Evolutionary conservation across 371 early-diverging fungal genomes (phyloP), one percentile per base, ranked within the genome.

Genomic region (Mucor piriformis): DNA sequence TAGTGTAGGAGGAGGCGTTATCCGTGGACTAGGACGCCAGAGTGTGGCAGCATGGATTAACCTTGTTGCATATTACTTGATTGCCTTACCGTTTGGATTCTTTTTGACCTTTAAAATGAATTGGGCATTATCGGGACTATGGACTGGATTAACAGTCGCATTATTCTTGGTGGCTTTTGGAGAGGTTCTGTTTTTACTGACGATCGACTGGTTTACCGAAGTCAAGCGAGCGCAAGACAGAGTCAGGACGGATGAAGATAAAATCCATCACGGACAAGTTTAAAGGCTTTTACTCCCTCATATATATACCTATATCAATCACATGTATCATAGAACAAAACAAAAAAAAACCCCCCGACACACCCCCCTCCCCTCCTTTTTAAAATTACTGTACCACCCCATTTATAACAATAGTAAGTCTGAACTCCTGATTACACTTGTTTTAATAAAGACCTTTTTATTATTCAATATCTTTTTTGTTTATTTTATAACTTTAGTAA

Each of bases 11-110:
- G 88, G 89, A 3, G 92, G 92, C 43, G 79, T 90, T 3, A 75
- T 92, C 23, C 84, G 92, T 34, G 90, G 91, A 43, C 68, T 85
- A 2, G 92, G 91, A 16, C 66, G 87, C 34, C 91, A 90, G 56
- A 83, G 84, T 16, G 54, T 86, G 20, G 90, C 90, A 8, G 91
- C 92, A 3, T 74, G 74, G 52, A 71, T 90, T 55, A 88, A 86
- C 70, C 47, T 92, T 37, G 60, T 88, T 25, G 85, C 85, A 0
- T 90, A 90, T 65, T 88, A 86, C 63, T 25, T 85, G n/a, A 62
- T 91, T 2, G 92, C 86, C 6, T 69, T 90, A 38, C 92, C 92
- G 0, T 59, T 89, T 42, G 91, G 89, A 1, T 75, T 85, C 32
- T 67, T 69, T 24, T 53, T 89, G 65, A 85, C 88, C 1, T 88